Evolutionary conservation across 192 early-diverging fungal genomes (phyloP).

Genomic region (Entophlyctis helioformis): DNA sequence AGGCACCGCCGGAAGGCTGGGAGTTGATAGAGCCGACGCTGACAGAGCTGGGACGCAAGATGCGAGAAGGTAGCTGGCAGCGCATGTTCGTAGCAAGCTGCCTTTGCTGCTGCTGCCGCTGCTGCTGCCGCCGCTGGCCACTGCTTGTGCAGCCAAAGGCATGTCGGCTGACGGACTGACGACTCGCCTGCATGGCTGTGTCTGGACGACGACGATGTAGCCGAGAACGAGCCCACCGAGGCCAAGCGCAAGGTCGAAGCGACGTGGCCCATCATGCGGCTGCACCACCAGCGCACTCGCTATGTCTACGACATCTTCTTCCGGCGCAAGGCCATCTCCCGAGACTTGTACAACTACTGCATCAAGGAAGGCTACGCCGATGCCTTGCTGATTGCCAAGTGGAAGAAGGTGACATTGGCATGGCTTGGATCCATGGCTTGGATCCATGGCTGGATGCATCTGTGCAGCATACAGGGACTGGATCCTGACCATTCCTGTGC

Average conservation of each 20-base stretch:
- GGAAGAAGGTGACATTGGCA: slow-evolving; percentile 66
- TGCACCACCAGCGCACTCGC: slow-evolving; percentile 95
- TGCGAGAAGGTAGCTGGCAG: slow-evolving; percentile 73
- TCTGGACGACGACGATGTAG: slow-evolving; percentile 28
- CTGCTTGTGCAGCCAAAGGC: background rate
- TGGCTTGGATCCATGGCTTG: no score
- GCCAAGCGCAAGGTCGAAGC: slow-evolving; percentile 90
- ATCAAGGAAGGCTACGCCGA: slow-evolving; percentile 88
- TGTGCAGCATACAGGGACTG: background rate
- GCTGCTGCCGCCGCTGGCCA: background rate
- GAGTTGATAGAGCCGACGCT: slow-evolving; percentile 92
- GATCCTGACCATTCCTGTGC: background rate
- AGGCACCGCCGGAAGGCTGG: slow-evolving; percentile 86
- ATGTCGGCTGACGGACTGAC: background rate
- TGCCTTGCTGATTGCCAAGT: slow-evolving; percentile 90
- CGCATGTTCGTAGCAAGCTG: background rate
- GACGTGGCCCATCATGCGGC: slow-evolving; percentile 84
- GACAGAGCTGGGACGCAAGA: slow-evolving; percentile 77
- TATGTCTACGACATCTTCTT: slow-evolving; percentile 96
- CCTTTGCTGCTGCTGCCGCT: background rate
- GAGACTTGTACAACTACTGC: slow-evolving; percentile 86
- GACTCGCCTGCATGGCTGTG: background rate
- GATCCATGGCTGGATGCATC: no score
- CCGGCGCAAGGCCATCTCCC: slow-evolving; percentile 87
- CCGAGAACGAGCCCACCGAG: slow-evolving; percentile 87